A percentile compares a stretch with the other conserved stretches of the same genome.
Evolutionary conservation across 352 stramenopile species (phyloP).

Genomic region (Globisporangium sylvaticum): DNA sequence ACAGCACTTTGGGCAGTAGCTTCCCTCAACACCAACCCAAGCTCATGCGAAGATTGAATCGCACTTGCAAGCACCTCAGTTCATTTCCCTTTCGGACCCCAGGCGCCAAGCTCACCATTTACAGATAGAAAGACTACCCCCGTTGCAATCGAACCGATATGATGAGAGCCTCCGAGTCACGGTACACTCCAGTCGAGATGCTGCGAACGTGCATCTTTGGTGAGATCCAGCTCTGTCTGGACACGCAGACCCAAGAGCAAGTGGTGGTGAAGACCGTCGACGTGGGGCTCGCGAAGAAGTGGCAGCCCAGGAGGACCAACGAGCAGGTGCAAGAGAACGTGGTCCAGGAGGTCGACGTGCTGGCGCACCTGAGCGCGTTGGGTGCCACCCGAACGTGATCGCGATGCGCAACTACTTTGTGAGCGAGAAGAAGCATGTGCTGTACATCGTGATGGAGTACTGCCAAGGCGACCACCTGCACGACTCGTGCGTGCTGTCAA

Average conservation of each 20-base stretch:
- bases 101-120: no score
- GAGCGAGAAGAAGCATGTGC: conserved; percentile 29
- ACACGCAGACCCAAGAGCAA: conserved; percentile 46
- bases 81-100: no score
- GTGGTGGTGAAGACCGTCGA: conserved; percentile 75
- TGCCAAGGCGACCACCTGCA: conserved; percentile 69
- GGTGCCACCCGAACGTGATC: conserved; percentile 71
- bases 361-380: conserved; percentile 41
- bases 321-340: conserved; percentile 64
- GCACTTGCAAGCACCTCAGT: no score
- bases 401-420: conserved; percentile 68
- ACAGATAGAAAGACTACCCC: no score
- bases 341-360: conserved; percentile 64
- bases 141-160: no score
- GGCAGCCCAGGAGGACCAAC: conserved; percentile 41
- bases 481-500: conserved; percentile 37
- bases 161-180: no score
- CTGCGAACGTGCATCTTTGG: conserved; percentile 62
- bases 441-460: conserved; percentile 77
- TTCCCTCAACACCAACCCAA: no score
- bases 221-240: conserved; percentile 59
- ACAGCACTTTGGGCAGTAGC: no score
- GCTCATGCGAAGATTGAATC: no score
- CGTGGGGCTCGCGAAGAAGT: conserved; percentile 49
- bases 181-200: background rate